phyloP scores from a whole-genome alignment of 495 filamentous ascomycete species.

The Margaritispora aquatica region DNA sequence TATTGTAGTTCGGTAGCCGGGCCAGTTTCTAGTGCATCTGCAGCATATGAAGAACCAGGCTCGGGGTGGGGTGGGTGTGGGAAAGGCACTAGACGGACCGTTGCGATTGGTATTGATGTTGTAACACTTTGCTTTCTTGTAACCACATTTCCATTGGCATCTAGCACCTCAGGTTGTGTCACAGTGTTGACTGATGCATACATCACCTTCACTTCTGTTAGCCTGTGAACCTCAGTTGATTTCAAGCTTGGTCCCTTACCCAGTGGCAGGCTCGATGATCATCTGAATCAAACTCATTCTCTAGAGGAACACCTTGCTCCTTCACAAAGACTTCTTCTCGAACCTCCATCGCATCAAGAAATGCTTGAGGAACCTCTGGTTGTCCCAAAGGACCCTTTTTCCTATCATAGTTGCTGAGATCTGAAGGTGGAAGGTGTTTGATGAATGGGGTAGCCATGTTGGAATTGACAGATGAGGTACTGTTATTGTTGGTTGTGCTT shows the following conservation, averaged over 20 bases:
- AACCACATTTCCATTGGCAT: constrained; percentile 21
- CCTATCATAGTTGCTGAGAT: constrained; percentile 39
- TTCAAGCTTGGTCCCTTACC: constrained; percentile 25
- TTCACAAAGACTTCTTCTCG: constrained; percentile 70
- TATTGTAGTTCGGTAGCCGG: constrained; percentile 24
- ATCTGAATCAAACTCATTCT: constrained; percentile 72
- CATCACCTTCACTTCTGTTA: constrained; percentile 37
- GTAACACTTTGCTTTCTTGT: constrained; percentile 31
- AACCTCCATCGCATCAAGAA: constrained; percentile 73
- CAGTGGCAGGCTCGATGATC: constrained; percentile 76
- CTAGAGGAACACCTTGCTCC: constrained; percentile 63
- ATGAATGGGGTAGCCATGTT: constrained; percentile 39
- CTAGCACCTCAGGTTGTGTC: constrained; percentile 27
- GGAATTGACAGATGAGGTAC: not conserved
- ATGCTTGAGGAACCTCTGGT: constrained; percentile 46
- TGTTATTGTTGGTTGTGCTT: not conserved
- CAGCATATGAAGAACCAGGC: constrained; percentile 29
- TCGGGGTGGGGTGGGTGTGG: constrained; percentile 57
- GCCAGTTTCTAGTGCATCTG: constrained; percentile 13
- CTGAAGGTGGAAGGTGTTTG: constrained; percentile 38
- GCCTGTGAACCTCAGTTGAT: not conserved
- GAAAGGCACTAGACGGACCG: constrained; percentile 72
- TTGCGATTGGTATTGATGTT: constrained; percentile 52
- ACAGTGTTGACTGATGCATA: constrained; percentile 44
- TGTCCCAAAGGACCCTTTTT: constrained; percentile 36